These are phyloP conservation scores for Venturia carpophila DNA, from an alignment of 2,329 filamentous ascomycete genomes.

Conservation along the genomic window DNA sequence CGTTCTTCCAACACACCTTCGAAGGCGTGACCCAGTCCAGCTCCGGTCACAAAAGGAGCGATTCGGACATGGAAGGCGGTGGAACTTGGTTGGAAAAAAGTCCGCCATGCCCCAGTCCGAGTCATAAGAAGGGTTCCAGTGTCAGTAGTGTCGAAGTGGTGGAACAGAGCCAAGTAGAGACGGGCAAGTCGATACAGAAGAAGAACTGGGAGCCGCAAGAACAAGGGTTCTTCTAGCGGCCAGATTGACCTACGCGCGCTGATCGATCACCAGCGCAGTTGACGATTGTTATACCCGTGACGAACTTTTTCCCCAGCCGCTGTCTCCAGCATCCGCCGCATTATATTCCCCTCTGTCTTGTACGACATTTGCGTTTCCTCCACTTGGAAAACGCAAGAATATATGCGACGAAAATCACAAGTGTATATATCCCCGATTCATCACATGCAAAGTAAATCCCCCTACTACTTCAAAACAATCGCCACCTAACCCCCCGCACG, in stretches of 20 bases:
- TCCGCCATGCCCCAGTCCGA: background rate
- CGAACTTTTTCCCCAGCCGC: background rate
- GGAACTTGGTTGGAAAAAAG: slow-evolving; percentile 1
- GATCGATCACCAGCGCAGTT: too few species aligned
- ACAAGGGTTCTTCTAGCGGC: background rate
- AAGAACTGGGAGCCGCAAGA: background rate
- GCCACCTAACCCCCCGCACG: too few species aligned
- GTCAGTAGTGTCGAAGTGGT: background rate
- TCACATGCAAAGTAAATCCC: too few species aligned
- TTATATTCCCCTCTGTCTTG: slow-evolving; percentile 6
- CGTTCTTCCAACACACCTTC: slow-evolving; percentile 18
- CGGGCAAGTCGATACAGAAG: background rate
- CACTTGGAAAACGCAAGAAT: too few species aligned
- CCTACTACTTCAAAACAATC: too few species aligned
- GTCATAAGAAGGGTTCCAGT: background rate
- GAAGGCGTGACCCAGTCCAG: background rate
- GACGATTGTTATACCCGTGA: background rate
- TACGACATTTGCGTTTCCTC: background rate
- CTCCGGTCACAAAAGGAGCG: background rate
- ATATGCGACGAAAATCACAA: too few species aligned
- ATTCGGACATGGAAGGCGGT: background rate
- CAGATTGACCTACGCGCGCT: background rate
- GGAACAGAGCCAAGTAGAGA: background rate
- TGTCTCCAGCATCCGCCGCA: background rate
- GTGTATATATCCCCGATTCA: too few species aligned